Evolutionary conservation across 768 basidiomycete species (phyloP), one percentile per base, ranked within the genome.

Genomic region (Pulveroboletus sp.): DNA sequence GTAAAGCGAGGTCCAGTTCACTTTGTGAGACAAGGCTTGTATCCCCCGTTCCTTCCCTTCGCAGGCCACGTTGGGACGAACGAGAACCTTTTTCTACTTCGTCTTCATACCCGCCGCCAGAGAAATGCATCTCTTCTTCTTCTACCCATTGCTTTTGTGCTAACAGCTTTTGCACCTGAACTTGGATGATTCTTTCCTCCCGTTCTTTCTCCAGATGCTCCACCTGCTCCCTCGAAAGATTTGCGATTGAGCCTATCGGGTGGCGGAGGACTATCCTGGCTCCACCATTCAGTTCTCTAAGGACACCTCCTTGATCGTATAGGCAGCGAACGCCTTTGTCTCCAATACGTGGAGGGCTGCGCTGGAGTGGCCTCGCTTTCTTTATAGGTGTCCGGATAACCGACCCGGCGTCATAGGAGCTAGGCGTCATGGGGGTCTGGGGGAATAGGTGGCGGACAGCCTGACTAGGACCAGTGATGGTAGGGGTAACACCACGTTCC

Each of bases 331-430:
- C 11, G 2, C 60, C 66, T 14, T 56, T 60, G 51, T 63, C 63
- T 1, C 68, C 68, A 8, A 68, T 60, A n/a, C 62, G 64, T 5
- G 44, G 33, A 5, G 68, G 66, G 32, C 62, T 66, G n/a, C 37
- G 58, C 28, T 60, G 60, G 31, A 69, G 65, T 1, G 63, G 65
- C 33, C 21, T 59, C 12, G 49, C 40, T 30, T 51, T 65, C 57
- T 69, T 69, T 15, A 64, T 38, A 1, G 68, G 67, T 0, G 68
- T 70, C 11, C 2, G 46, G 45, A 67, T 41, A 2, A 68, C 68
- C 12, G 67, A 68, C 6, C 67, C 67, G 0, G 69, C 61, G 14
- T 69, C 52, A 27, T 58, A 68, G 5, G 62, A 18, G 14, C 56
- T 49, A 14, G 42, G 48, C 2, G 47, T 35, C 38, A 62, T 39